phyloP scores from a whole-genome alignment of 768 basidiomycete species.

The Tricholoma sp. region DNA sequence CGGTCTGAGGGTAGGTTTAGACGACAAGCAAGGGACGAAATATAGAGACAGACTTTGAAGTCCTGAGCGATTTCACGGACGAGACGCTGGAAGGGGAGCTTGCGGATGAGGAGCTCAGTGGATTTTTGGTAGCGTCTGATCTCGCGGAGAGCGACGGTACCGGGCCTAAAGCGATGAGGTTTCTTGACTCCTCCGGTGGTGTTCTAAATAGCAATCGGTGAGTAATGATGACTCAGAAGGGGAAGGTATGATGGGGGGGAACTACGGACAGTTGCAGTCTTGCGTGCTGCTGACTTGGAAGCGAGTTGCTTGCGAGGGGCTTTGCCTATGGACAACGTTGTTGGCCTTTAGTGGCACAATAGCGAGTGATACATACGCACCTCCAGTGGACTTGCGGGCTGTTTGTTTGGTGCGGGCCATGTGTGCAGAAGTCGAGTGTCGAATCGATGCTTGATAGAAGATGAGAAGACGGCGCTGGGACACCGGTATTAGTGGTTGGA shows the following conservation, averaged over 20 bases:
- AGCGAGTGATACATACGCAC: constrained; percentile 23
- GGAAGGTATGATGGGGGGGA: not conserved
- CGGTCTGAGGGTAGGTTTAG: constrained; percentile 38
- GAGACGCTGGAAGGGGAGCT: constrained; percentile 66
- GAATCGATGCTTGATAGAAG: not conserved
- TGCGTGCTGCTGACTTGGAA: constrained; percentile 54
- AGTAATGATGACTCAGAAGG: not conserved
- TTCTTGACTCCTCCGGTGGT: constrained; percentile 71
- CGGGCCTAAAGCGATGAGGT: constrained; percentile 77
- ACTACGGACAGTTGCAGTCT: constrained; percentile 42
- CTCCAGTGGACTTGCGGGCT: constrained; percentile 73
- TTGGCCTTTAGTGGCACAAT: not conserved
- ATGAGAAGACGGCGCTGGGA: not conserved
- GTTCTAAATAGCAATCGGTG: constrained; percentile 23
- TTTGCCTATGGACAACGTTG: constrained; percentile 33
- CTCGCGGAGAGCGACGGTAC: constrained; percentile 75
- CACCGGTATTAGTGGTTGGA: constrained; percentile 22
- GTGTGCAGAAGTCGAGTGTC: constrained; percentile 11
- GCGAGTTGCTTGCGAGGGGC: constrained; percentile 59
- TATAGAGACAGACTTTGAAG: constrained; percentile 49
- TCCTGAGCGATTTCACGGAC: constrained; percentile 81
- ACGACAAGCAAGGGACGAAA: not conserved
- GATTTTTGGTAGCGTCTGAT: constrained; percentile 64
- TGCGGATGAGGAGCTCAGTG: constrained; percentile 59
- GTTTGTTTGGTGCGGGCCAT: constrained; percentile 80